Evolutionary conservation across 768 basidiomycete species (phyloP).

Genomic region (Naematelia encephala): DNA sequence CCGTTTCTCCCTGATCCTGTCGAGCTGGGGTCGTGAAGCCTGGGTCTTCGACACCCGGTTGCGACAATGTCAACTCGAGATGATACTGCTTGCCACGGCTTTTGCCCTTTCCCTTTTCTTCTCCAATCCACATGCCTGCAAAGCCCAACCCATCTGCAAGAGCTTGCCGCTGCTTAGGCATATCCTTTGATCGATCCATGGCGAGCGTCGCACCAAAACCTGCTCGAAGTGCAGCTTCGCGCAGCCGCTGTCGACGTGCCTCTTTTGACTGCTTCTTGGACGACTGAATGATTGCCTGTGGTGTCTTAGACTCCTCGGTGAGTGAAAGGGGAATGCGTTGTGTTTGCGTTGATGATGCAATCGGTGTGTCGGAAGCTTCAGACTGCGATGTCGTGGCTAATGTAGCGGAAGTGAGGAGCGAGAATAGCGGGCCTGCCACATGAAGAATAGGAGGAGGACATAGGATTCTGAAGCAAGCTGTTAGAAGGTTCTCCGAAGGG

Average conservation of each 20-base stretch:
- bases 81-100: slow-evolving; percentile 28
- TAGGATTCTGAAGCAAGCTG: too few relatives aligned
- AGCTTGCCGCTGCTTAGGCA: slow-evolving; percentile 22
- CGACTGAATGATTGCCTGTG: neutral
- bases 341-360: slow-evolving; percentile 57
- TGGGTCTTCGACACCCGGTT: slow-evolving; percentile 15
- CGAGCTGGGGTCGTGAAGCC: neutral
- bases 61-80: slow-evolving; percentile 30
- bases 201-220: slow-evolving; percentile 31
- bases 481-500: slow-evolving; percentile 6
- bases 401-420: slow-evolving; percentile 19
- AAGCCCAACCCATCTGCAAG: slow-evolving; percentile 43
- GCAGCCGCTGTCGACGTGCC: slow-evolving; percentile 4
- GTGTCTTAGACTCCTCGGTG: neutral
- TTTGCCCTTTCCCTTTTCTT: slow-evolving; percentile 25
- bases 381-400: slow-evolving; percentile 63
- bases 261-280: neutral
- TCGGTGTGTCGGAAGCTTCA: slow-evolving; percentile 53
- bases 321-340: slow-evolving; percentile 18
- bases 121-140: slow-evolving; percentile 37
- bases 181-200: slow-evolving; percentile 11
- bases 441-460: slow-evolving; percentile 91
- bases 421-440: slow-evolving; percentile 67
- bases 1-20: neutral
- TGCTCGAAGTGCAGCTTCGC: slow-evolving; percentile 17